Conservation (phyloP, 106 monocot genomes). For the Dioscorea alata region DNA sequence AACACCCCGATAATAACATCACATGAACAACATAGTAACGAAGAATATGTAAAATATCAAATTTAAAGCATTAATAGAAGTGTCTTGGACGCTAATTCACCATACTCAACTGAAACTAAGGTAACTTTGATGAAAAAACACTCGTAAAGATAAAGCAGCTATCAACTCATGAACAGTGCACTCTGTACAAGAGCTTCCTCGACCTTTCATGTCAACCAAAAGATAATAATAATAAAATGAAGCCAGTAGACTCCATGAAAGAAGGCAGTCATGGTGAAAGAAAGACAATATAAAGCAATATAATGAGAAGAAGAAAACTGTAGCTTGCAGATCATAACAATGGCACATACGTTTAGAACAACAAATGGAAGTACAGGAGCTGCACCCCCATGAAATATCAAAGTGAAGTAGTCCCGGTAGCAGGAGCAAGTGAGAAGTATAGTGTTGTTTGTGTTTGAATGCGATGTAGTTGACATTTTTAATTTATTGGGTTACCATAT, state of each 20-base stretch:
- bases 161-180: constrained; percentile 5
- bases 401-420: background rate
- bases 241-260: no score
- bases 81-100: background rate
- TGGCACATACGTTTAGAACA: constrained; percentile 5
- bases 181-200: background rate
- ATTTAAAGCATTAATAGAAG: background rate
- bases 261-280: no score
- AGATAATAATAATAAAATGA: background rate
- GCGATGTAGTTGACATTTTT: background rate
- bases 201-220: background rate
- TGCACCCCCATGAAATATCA: background rate
- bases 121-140: background rate
- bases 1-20: background rate
- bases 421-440: background rate
- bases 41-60: background rate
- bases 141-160: background rate
- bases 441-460: background rate
- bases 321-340: background rate
- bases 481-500: constrained; percentile 52
- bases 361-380: background rate
- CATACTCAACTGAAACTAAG: background rate
- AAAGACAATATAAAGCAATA: background rate
- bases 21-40: background rate
- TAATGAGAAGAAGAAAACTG: background rate